These are phyloP conservation scores for Emergomyces pasteurianus DNA, from an alignment of 2,329 filamentous ascomycete genomes.

Conservation along the genomic window DNA sequence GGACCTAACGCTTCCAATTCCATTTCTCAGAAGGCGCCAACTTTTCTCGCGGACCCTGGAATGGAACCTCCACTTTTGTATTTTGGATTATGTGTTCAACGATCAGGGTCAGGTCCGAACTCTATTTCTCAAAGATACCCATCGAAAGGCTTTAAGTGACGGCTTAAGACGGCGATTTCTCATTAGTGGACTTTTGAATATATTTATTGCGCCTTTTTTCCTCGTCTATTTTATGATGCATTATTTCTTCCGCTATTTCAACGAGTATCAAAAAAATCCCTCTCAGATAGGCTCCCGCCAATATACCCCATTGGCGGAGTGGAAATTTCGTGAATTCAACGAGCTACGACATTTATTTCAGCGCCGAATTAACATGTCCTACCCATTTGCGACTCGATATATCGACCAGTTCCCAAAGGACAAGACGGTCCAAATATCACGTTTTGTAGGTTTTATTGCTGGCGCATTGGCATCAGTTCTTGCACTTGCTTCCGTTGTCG, in stretches of 20 bases:
- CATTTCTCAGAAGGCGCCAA: conserved; percentile 66
- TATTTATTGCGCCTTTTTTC: conserved; percentile 75
- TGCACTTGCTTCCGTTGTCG: conserved; percentile 70
- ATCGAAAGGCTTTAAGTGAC: conserved; percentile 64
- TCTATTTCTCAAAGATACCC: conserved; percentile 72
- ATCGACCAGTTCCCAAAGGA: conserved; percentile 94
- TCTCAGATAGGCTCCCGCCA: conserved; percentile 74
- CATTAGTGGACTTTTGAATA: conserved; percentile 74
- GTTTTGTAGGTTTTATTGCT: conserved; percentile 76
- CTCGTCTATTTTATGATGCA: conserved; percentile 77
- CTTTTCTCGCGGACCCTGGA: conserved; percentile 82
- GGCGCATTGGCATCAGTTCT: conserved; percentile 80
- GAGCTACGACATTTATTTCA: conserved; percentile 87
- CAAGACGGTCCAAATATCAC: conserved; percentile 74
- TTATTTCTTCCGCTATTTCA: conserved; percentile 92
- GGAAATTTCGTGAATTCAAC: conserved; percentile 98
- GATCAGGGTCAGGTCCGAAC: conserved; percentile 76
- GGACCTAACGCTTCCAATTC: conserved; percentile 73
- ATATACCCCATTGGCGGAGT: conserved; percentile 87
- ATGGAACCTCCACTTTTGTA: conserved; percentile 82
- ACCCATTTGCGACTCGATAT: conserved; percentile 83
- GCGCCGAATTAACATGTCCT: conserved; percentile 83
- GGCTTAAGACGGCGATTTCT: conserved; percentile 66
- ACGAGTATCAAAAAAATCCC: conserved; percentile 92
- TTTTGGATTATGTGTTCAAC: conserved; percentile 91